Evolutionary conservation across 139 green algal genomes (phyloP).

Genomic region (Haematococcus sp.): DNA sequence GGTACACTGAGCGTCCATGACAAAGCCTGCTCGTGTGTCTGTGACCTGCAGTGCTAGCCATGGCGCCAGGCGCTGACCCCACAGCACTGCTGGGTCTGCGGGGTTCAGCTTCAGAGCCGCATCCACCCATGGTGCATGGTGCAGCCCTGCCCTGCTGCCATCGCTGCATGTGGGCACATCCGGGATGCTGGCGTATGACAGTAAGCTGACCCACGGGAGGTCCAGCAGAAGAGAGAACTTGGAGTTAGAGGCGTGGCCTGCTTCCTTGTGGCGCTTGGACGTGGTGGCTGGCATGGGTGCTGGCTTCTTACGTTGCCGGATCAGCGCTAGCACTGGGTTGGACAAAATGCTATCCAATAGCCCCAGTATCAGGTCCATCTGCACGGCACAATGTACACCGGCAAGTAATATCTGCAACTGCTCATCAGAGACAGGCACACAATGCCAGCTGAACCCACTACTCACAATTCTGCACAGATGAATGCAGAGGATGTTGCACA

Average conservation of each 20-base stretch:
- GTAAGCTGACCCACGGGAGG: constrained; percentile 18
- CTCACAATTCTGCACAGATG: background rate
- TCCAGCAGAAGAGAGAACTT: constrained; percentile 28
- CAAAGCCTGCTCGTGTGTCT: background rate
- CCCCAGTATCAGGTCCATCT: constrained; percentile 2
- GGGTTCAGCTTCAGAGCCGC: background rate
- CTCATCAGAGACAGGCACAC: background rate
- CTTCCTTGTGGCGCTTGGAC: too few relatives aligned
- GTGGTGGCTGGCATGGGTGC: too few relatives aligned
- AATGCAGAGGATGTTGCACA: background rate
- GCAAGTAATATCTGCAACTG: background rate
- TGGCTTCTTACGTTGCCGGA: too few relatives aligned
- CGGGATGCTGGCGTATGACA: constrained; percentile 18
- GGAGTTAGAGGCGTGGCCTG: background rate
- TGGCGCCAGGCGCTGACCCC: constrained; percentile 20
- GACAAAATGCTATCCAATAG: background rate
- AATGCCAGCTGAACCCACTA: too few relatives aligned
- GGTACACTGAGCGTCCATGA: background rate
- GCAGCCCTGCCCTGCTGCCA: constrained; percentile 9
- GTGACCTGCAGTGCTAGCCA: constrained; percentile 10
- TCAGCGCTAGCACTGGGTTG: constrained; percentile 4
- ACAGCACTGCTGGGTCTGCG: background rate
- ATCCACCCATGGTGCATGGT: too few relatives aligned
- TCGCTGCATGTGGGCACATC: background rate
- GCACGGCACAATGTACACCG: background rate